These are phyloP conservation scores for Hsuehochloa calcarea DNA, from an alignment of 176 grass and related monocot species.

Conservation along the genomic window DNA sequence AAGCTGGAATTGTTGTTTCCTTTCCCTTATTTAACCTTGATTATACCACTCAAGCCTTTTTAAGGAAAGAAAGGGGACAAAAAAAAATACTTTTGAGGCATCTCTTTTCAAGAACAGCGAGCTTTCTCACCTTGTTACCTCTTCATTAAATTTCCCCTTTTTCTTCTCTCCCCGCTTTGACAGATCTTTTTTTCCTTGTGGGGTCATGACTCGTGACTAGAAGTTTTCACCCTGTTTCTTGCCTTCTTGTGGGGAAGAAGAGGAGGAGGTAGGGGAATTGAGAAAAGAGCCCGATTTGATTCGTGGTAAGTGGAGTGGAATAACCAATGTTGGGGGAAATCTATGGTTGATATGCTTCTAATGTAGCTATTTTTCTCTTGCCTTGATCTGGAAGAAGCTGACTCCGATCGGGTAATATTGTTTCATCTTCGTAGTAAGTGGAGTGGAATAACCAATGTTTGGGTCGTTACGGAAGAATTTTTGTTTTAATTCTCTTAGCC, in stretches of 20 bases:
- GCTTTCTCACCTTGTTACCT: neutral
- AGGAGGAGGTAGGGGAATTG: neutral
- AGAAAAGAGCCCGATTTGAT: neutral
- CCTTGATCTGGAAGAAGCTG: constrained; percentile 12
- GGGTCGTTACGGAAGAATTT: neutral
- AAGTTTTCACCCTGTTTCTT: neutral
- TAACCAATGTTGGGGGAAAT: constrained; percentile 19
- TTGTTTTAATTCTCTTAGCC: neutral
- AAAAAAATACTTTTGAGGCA: neutral
- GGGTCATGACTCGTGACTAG: neutral
- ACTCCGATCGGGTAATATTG: constrained; percentile 6
- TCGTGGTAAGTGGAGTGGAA: neutral
- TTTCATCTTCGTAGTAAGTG: too few relatives aligned
- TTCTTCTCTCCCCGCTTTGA: neutral
- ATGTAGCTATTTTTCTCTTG: neutral
- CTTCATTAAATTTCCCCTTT: neutral
- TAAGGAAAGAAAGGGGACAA: neutral
- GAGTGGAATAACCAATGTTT: too few relatives aligned
- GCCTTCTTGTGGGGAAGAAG: neutral
- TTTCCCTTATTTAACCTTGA: constrained; percentile 8
- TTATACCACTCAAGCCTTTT: neutral
- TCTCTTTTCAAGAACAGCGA: neutral
- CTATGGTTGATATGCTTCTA: neutral
- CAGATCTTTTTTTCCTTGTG: constrained; percentile 9
- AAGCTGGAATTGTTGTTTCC: neutral